Evolutionary conservation across 164 flowering plant species (phyloP).

Genomic region (Pachysandra terminalis): DNA sequence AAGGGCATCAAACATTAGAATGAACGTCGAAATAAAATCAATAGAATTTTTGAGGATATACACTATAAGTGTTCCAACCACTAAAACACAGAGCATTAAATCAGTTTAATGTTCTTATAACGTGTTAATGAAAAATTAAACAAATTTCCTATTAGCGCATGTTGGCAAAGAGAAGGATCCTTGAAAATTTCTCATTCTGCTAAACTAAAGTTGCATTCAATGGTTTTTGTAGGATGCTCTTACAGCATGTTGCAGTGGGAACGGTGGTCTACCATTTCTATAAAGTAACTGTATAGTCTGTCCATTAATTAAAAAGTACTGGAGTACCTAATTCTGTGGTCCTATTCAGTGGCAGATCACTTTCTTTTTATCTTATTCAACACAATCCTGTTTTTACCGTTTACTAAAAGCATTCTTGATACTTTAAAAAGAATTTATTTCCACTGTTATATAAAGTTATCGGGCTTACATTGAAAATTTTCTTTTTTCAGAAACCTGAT

Average conservation of each 20-base stretch:
- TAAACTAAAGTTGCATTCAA: neutral
- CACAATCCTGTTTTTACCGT: too few species aligned
- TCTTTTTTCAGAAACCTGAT: conserved; percentile 62
- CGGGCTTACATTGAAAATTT: conserved; percentile 4
- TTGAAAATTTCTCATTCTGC: neutral
- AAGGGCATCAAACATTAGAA: too few species aligned
- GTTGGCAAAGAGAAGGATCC: neutral
- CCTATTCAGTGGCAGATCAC: neutral
- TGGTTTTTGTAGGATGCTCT: neutral
- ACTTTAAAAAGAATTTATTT: neutral
- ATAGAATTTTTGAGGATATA: too few species aligned
- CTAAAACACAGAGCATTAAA: too few species aligned
- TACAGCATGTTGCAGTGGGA: neutral
- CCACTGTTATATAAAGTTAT: neutral
- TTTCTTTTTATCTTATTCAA: neutral
- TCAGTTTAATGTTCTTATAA: too few species aligned
- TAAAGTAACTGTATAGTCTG: neutral
- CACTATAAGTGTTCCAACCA: too few species aligned
- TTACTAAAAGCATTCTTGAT: neutral
- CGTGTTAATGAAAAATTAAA: too few species aligned
- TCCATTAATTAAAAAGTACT: neutral
- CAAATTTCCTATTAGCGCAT: too few species aligned
- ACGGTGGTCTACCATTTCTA: neutral
- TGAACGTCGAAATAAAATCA: too few species aligned
- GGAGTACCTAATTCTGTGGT: neutral